Evolutionary conservation across 1,284 basidiomycete species (phyloP).

Genomic region (Apiotrichum porosum): DNA sequence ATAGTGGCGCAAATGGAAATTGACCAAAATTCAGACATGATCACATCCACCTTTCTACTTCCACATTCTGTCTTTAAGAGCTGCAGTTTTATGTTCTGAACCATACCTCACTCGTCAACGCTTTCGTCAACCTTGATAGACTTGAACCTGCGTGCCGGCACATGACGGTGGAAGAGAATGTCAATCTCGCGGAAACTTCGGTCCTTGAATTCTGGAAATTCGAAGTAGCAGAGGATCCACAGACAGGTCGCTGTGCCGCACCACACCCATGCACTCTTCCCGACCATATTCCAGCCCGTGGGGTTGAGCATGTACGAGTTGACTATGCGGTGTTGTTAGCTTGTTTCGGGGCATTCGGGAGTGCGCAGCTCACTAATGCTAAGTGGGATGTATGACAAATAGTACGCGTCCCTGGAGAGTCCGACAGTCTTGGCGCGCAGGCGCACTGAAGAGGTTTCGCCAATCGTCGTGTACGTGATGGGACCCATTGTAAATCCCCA

Average conservation of each 20-base stretch:
- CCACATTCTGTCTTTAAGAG: no score
- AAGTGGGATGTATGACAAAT: conserved; percentile 23
- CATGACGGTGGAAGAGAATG: conserved; percentile 40
- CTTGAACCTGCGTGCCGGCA: conserved; percentile 44
- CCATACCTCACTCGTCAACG: no score
- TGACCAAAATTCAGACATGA: no score
- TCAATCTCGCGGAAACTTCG: conserved; percentile 48
- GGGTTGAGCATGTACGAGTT: conserved; percentile 21
- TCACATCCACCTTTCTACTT: no score
- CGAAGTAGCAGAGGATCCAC: conserved; percentile 29
- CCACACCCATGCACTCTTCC: conserved; percentile 27
- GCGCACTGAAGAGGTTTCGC: conserved; percentile 48
- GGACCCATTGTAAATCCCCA: conserved; percentile 33
- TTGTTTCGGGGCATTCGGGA: conserved; percentile 13
- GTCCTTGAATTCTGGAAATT: conserved; percentile 47
- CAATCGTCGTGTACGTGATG: conserved; percentile 41
- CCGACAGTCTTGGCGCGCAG: conserved; percentile 52
- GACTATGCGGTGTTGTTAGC: conserved; percentile 7
- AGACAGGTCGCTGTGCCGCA: conserved; percentile 7
- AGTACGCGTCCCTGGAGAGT: conserved; percentile 49
- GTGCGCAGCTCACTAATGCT: conserved; percentile 5
- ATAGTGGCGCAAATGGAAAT: no score
- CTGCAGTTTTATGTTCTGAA: no score
- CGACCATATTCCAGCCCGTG: conserved; percentile 19
- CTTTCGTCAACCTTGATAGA: no score